Base-by-base conservation (phyloP, 2,329 filamentous ascomycete genomes). In the Amesomyces nigricolor region DNA sequence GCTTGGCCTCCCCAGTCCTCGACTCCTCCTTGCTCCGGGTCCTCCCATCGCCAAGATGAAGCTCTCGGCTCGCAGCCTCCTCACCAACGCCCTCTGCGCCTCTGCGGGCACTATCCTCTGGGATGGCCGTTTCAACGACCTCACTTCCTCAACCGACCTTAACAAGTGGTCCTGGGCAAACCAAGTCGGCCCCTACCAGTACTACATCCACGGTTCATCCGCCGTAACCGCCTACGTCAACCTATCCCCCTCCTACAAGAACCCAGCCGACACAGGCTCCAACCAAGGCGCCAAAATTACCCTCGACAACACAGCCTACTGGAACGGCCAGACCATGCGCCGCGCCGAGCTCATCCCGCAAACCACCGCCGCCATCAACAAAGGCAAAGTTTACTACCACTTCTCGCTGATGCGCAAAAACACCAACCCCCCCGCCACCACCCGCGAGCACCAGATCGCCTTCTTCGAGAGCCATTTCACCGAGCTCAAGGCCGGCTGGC, bases 291-390 rank as follows among this genome's bases (percentile, higher is more conserved):
- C 80, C 62, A 85, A 86, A 66, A 82, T 89, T 69, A 86, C 82
- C 4, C 83, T 89, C 48, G 73, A 77, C 64, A 69, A 70, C 63
- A 85, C 80, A 1, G 77, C 86, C 1, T 87, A 81, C 68, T 89
- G 86, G 86, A 85, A 89, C 69, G 83, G 81, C 19, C 83, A 88
- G 66, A 80, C 70, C 47, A 89, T 89, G 86, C 82, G 85, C 67
- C 79, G 86, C 50, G 88, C 83, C 0, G 87, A 89, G 71, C 73
- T 89, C 58, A 89, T 90, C 61, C 86, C 86, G 8, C 83, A 88
- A 71, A 88, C 85, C 0, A 78, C 70, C 2, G 81, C 81, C 0
- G 75, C 82, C 56, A 86, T 89, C 68, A 84, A 82, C 62, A 65
- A 70, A n/a, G 85, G 85, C 43, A 84, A 80, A 48, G 78, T 88